Conservation (phyloP, 73 alveolate species). For the Blepharisma japonicum region DNA sequence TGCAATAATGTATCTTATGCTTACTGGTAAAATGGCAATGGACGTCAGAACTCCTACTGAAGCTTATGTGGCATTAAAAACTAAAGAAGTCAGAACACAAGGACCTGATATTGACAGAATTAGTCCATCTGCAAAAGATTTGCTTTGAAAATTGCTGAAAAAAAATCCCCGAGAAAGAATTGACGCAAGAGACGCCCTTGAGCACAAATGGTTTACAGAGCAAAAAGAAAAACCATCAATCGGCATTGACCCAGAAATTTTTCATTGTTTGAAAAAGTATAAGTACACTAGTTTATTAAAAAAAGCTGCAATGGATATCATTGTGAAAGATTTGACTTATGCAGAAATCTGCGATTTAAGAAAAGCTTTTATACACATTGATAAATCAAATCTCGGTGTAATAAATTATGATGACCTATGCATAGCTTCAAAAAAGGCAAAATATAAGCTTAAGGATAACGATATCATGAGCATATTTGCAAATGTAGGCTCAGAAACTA, state of each 20-base stretch:
- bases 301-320: slow-evolving; percentile 27
- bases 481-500: no score
- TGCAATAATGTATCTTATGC: slow-evolving; percentile 48
- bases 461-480: no score
- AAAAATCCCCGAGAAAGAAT: slow-evolving; percentile 49
- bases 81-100: not conserved
- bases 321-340: slow-evolving; percentile 6
- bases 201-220: slow-evolving; percentile 61
- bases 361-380: no score
- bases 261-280: not conserved
- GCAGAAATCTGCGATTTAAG: slow-evolving; percentile 16
- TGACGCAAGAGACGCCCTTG: slow-evolving; percentile 54
- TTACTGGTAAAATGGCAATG: slow-evolving; percentile 50
- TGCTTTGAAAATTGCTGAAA: slow-evolving; percentile 51
- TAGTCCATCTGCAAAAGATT: slow-evolving; percentile 52
- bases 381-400: no score
- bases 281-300: not conserved
- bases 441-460: no score
- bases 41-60: slow-evolving; percentile 23
- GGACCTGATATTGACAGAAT: not conserved
- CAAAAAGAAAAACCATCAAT: not conserved
- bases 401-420: no score
- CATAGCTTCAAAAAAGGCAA: no score
- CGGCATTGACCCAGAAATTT: not conserved
- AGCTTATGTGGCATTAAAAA: not conserved